Evolutionary conservation across 371 early-diverging fungal species (phyloP).

Genomic region (Thermomucor indicae-seudaticae): DNA sequence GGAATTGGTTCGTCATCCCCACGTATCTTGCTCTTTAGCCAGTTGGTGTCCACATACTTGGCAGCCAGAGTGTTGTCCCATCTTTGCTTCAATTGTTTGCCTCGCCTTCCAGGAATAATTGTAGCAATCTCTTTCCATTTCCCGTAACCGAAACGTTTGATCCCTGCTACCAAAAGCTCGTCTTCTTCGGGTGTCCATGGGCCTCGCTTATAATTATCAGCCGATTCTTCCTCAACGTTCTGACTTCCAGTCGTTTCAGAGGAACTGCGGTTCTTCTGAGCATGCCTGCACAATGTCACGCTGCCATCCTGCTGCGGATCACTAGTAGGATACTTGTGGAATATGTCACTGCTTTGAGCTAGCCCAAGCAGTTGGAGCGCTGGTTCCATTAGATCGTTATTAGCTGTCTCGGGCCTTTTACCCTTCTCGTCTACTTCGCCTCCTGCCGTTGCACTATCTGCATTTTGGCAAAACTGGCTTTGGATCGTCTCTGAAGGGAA

Average conservation of each 20-base stretch:
- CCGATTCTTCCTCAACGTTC: neutral
- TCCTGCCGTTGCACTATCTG: neutral
- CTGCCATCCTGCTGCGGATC: neutral
- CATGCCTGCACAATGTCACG: neutral
- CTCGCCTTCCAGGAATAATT: conserved; percentile 34
- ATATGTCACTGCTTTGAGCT: conserved; percentile 3
- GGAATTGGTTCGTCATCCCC: conserved; percentile 8
- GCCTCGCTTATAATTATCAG: conserved; percentile 12
- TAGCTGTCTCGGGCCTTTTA: neutral
- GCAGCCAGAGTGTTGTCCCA: conserved; percentile 43
- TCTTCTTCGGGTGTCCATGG: conserved; percentile 44
- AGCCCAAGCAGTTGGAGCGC: conserved; percentile 11
- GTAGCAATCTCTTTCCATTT: conserved; percentile 43
- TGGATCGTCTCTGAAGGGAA: too few relatives aligned
- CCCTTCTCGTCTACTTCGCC: conserved; percentile 1
- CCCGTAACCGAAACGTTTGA: conserved; percentile 41
- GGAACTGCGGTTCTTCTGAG: neutral
- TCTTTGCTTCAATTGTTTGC: conserved; percentile 43
- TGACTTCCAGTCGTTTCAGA: neutral
- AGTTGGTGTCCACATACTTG: conserved; percentile 41
- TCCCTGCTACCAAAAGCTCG: conserved; percentile 33
- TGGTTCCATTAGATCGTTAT: conserved; percentile 16
- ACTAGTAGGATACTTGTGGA: neutral
- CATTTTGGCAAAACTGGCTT: too few relatives aligned
- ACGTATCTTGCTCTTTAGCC: conserved; percentile 29